These are phyloP conservation scores for Tylopilus sp. DNA, from an alignment of 1,284 basidiomycete genomes.

Conservation along the genomic window DNA sequence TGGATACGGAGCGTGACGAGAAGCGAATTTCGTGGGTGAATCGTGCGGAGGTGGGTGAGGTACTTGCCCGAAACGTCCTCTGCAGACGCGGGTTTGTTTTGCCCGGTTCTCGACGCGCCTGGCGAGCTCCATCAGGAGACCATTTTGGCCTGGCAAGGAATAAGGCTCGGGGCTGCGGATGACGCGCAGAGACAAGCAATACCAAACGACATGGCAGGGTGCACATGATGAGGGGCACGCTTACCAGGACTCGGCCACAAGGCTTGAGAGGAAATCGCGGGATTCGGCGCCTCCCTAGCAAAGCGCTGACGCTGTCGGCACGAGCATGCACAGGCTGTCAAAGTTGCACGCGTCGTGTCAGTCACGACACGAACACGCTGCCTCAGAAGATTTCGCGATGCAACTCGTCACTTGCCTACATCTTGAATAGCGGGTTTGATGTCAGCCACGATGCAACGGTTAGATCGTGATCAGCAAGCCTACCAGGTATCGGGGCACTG, in stretches of 20 bases:
- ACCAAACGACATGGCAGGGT: slow-evolving; percentile 30
- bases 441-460: too few relatives aligned
- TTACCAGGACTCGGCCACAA: slow-evolving; percentile 26
- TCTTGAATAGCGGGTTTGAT: too few relatives aligned
- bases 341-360: too few relatives aligned
- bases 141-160: slow-evolving; percentile 17
- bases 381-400: too few relatives aligned
- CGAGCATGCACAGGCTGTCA: too few relatives aligned
- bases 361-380: too few relatives aligned
- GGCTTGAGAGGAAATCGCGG: too few relatives aligned
- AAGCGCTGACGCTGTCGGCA: too few relatives aligned
- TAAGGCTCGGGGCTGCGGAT: neutral
- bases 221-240: slow-evolving; percentile 1
- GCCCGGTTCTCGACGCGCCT: slow-evolving; percentile 23
- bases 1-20: slow-evolving; percentile 26
- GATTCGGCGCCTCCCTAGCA: slow-evolving; percentile 5
- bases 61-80: slow-evolving; percentile 33
- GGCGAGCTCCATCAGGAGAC: slow-evolving; percentile 27
- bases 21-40: neutral
- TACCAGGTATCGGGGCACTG: too few relatives aligned
- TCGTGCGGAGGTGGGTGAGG: neutral
- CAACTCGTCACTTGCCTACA: too few relatives aligned
- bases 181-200: slow-evolving; percentile 35
- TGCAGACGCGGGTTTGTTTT: slow-evolving; percentile 36
- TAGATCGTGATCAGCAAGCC: too few relatives aligned